Conservation (phyloP, 306 rosid species). For the Hylodesmum podocarpum region DNA sequence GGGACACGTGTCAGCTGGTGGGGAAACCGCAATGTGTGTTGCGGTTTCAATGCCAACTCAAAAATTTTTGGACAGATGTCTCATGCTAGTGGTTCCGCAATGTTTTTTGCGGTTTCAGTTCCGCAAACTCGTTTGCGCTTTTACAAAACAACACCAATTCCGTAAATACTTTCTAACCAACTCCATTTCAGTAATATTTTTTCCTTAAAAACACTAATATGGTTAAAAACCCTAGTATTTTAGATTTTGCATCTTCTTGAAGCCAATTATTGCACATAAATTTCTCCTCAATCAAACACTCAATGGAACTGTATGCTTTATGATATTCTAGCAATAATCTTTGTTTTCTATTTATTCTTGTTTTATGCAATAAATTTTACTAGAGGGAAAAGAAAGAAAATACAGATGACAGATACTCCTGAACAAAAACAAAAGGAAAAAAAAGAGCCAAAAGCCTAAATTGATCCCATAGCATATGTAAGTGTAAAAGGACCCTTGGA, state of each 20-base stretch:
- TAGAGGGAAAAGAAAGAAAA: conserved; percentile 3
- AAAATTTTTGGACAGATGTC: too few relatives aligned
- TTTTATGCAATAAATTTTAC: not conserved
- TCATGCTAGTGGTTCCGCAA: too few relatives aligned
- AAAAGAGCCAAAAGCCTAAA: not conserved
- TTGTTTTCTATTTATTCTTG: not conserved
- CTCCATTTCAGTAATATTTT: too few relatives aligned
- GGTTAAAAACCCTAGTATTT: too few relatives aligned
- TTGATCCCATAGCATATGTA: not conserved
- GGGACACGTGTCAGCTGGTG: too few relatives aligned
- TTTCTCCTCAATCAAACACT: conserved; percentile 11
- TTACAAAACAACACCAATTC: too few relatives aligned
- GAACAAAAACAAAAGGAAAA: not conserved
- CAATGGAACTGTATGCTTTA: not conserved
- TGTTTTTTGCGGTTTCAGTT: too few relatives aligned
- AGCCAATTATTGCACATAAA: not conserved
- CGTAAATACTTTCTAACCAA: too few relatives aligned
- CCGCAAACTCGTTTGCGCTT: too few relatives aligned
- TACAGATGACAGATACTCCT: not conserved
- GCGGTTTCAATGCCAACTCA: too few relatives aligned
- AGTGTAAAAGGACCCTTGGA: conserved; percentile 4
- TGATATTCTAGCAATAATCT: not conserved
- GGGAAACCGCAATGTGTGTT: too few relatives aligned
- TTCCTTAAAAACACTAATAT: too few relatives aligned
- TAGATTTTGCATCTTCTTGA: not conserved